Conservation (phyloP, 768 basidiomycete genomes). For the Kwoniella heveanensis region DNA sequence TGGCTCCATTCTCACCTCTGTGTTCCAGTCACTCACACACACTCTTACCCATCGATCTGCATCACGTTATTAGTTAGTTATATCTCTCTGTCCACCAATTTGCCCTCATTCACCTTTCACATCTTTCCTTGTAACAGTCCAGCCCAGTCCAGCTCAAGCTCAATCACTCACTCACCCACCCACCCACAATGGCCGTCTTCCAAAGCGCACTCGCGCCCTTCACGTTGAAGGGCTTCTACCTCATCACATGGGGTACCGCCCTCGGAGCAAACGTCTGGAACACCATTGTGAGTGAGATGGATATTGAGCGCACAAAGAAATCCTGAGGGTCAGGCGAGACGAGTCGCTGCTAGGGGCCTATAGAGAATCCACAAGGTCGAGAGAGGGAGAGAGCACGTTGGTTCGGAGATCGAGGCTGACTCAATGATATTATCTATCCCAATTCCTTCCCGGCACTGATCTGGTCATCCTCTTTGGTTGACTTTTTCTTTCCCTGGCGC, state of each 20-base stretch:
- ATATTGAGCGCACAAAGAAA: not conserved
- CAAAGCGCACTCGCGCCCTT: conserved; percentile 47
- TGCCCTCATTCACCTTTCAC: not conserved
- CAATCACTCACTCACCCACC: too few relatives aligned
- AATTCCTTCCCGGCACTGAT: too few relatives aligned
- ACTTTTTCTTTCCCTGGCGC: too few relatives aligned
- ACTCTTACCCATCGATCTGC: not conserved
- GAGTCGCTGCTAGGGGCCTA: too few relatives aligned
- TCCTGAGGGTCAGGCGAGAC: not conserved
- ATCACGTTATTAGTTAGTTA: too few relatives aligned
- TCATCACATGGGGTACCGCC: conserved; percentile 51
- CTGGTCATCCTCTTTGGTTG: too few relatives aligned
- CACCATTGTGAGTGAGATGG: conserved; percentile 39
- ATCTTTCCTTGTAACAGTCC: not conserved
- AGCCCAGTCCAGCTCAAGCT: not conserved
- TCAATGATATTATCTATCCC: too few relatives aligned
- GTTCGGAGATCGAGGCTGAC: conserved; percentile 2
- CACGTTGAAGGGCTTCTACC: conserved; percentile 51
- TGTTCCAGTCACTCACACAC: not conserved
- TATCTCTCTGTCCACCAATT: too few relatives aligned
- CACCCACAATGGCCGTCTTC: conserved; percentile 32
- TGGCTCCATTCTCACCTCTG: not conserved
- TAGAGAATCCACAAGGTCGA: too few relatives aligned
- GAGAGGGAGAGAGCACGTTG: too few relatives aligned
- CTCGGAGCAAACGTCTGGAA: conserved; percentile 49